Evolutionary conservation across 371 early-diverging fungal genomes (phyloP), one percentile per base, ranked within the genome.

Genomic region (Mortierella sp.): DNA sequence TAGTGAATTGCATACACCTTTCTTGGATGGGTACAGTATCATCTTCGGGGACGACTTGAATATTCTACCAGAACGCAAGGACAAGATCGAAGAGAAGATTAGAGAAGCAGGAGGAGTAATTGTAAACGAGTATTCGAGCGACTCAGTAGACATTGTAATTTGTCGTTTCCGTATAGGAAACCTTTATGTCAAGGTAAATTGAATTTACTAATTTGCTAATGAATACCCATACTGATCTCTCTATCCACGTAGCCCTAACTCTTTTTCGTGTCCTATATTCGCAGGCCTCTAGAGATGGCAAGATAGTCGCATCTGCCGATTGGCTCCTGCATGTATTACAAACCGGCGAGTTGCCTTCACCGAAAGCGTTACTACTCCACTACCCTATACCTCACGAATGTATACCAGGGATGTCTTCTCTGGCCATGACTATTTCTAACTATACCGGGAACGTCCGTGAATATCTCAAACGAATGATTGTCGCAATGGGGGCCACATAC

Each of bases 401-500:
- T 14, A 69, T 78, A 18, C 43, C 43, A 30, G 78, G 75, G 5
- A 78, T 78, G 75, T 26, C 74, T 18, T 66, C 59, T 3, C 64
- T 88, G 86, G 80, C 86, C 3, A 87, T 95, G 12, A 86, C 92
- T 0, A 73, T 95, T 14, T 88, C 94, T 24, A 93, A 93, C 35
- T 97, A 95, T 81, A 86, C 79, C 14, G 91, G 90, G 0, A 83
- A 78, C 20, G 85, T 93, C 11, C 87, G 96, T n/a, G 88, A 87
- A 22, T 93, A 92, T 80, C 68, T 97, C n/a, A 86, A 87, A 20
- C 84, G 87, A 5, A 83, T 97, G 81, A 85, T 93, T 35, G 55
- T 78, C 32, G 87, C 86, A 5, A 78, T 92, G 47, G 97, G 97
- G 9, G 94, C 89, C 0, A 73, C 64, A 39, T 93, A 88, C 75